phyloP scores from a whole-genome alignment of 23 red algal genomes.

The Pyropia haitanensis region DNA sequence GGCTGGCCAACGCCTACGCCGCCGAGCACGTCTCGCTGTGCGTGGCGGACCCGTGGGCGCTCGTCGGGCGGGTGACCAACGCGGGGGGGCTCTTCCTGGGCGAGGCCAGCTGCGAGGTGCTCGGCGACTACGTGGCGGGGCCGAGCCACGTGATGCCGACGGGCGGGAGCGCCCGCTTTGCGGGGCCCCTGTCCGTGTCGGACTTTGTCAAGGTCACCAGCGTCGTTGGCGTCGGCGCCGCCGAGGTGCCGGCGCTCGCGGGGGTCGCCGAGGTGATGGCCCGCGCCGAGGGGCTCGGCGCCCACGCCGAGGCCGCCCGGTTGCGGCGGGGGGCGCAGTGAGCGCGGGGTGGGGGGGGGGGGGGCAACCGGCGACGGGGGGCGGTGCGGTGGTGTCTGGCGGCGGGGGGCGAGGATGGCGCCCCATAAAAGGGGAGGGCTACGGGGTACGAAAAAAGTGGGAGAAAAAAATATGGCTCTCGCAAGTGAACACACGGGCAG shows the following conservation, averaged over 20 bases:
- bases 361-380: too few relatives aligned
- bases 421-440: too few relatives aligned
- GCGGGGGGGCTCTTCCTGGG: slow-evolving; percentile 91
- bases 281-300: slow-evolving; percentile 64
- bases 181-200: slow-evolving; percentile 61
- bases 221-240: slow-evolving; percentile 50
- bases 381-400: too few relatives aligned
- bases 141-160: slow-evolving; percentile 97
- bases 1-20: slow-evolving; percentile 68
- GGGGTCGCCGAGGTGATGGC: slow-evolving; percentile 77
- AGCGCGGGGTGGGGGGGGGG: too few relatives aligned
- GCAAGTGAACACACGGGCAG: too few relatives aligned
- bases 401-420: too few relatives aligned
- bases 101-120: slow-evolving; percentile 65
- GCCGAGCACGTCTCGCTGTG: slow-evolving; percentile 88
- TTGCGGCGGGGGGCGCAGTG: slow-evolving; percentile 10
- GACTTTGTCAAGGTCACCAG: slow-evolving; percentile 92
- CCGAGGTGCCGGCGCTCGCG: slow-evolving; percentile 30
- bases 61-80: slow-evolving; percentile 62
- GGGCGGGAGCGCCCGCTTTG: slow-evolving; percentile 70
- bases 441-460: too few relatives aligned
- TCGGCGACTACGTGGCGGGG: slow-evolving; percentile 96
- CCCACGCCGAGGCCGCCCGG: slow-evolving; percentile 61
- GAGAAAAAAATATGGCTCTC: too few relatives aligned
- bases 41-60: slow-evolving; percentile 59